phyloP scores from a whole-genome alignment of 345 rosid genomes.

The Cochlearia excelsa region DNA sequence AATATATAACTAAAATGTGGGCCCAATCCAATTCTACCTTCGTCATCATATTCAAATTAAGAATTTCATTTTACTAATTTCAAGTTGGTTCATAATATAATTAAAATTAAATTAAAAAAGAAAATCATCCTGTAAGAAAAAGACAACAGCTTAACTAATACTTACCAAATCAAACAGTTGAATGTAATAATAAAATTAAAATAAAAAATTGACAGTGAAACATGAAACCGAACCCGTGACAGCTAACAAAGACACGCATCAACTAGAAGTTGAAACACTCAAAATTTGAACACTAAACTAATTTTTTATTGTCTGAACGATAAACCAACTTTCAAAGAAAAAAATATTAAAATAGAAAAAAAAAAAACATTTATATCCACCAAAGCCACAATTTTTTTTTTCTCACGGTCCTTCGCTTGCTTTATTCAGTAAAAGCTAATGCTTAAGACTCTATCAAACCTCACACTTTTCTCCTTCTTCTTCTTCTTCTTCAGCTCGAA shows the following conservation, averaged over 20 bases:
- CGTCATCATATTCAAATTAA: too few species aligned
- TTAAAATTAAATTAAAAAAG: too few species aligned
- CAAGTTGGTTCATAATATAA: too few species aligned
- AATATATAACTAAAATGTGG: too few species aligned
- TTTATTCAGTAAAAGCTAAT: constrained; percentile 34
- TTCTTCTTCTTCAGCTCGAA: constrained; percentile 13
- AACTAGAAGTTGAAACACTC: constrained; percentile 16
- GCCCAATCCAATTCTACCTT: too few species aligned
- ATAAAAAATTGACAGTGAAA: constrained; percentile 16
- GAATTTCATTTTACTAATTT: too few species aligned
- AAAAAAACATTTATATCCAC: constrained; percentile 17
- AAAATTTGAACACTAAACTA: constrained; percentile 1
- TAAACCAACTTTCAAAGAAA: not conserved
- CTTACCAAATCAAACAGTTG: too few species aligned
- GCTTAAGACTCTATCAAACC: constrained; percentile 37
- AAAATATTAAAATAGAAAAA: not conserved
- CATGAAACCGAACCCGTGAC: constrained; percentile 20
- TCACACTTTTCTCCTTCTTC: constrained; percentile 25
- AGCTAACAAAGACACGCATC: constrained; percentile 24
- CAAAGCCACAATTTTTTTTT: constrained; percentile 21
- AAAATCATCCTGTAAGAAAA: too few species aligned
- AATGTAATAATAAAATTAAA: too few species aligned
- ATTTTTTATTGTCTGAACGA: constrained; percentile 15
- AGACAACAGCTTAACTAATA: too few species aligned
- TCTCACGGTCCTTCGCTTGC: constrained; percentile 25